These are phyloP conservation scores for Trichodelitschia bisporula DNA, from an alignment of 495 filamentous ascomycete genomes.

Conservation along the genomic window DNA sequence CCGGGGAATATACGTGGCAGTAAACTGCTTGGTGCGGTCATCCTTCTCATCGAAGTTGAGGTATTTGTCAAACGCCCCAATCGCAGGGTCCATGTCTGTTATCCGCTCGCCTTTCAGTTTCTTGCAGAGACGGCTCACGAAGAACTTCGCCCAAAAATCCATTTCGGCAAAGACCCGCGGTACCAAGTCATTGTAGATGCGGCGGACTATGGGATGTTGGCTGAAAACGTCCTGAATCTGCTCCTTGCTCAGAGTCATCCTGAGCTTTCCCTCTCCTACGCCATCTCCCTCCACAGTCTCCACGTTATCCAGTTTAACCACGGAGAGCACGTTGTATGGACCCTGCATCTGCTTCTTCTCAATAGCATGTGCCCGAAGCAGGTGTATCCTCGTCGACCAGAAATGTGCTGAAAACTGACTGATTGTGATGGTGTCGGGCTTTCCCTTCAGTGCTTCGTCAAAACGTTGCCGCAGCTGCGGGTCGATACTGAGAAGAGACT, in stretches of 20 bases:
- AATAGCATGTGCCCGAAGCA: conserved; percentile 74
- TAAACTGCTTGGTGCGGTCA: conserved; percentile 23
- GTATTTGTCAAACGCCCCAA: conserved; percentile 66
- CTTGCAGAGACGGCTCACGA: conserved; percentile 69
- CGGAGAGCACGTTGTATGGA: conserved; percentile 76
- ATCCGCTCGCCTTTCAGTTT: conserved; percentile 76
- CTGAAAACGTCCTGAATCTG: conserved; percentile 81
- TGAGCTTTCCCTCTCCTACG: conserved; percentile 46
- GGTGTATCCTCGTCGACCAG: conserved; percentile 65
- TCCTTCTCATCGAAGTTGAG: conserved; percentile 39
- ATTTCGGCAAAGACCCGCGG: conserved; percentile 55
- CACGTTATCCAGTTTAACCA: conserved; percentile 59
- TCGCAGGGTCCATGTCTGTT: conserved; percentile 42
- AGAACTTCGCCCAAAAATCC: conserved; percentile 83
- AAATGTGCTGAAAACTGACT: conserved; percentile 68
- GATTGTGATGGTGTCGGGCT: conserved; percentile 55
- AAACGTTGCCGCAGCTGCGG: conserved; percentile 51
- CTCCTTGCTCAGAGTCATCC: conserved; percentile 70
- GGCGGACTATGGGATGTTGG: conserved; percentile 76
- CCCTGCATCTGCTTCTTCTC: conserved; percentile 65
- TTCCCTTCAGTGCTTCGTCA: conserved; percentile 48
- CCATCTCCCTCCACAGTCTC: too few relatives aligned
- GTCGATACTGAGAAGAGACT: conserved; percentile 59
- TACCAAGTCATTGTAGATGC: conserved; percentile 81
- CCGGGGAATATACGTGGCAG: conserved; percentile 41